Evolutionary conservation across 192 early-diverging fungal species (phyloP).

Genomic region (Coemansia sp.): DNA sequence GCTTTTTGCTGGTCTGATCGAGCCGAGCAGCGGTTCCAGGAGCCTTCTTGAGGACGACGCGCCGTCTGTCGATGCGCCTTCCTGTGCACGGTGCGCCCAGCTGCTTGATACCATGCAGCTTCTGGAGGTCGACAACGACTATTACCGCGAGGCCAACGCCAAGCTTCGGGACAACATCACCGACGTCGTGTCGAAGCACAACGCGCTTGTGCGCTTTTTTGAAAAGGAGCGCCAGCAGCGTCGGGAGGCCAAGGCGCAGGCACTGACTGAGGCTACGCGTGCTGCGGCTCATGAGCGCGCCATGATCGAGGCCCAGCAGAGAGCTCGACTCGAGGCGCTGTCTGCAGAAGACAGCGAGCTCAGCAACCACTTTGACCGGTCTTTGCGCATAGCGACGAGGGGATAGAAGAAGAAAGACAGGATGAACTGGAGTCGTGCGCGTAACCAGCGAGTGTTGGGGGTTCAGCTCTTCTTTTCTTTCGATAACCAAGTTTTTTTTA

Average conservation of each 20-base stretch:
- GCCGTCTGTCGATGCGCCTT: background rate
- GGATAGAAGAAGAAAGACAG: background rate
- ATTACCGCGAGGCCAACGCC: slow-evolving; percentile 54
- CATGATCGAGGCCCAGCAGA: slow-evolving; percentile 29
- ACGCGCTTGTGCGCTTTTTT: slow-evolving; percentile 48
- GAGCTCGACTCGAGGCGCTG: slow-evolving; percentile 10
- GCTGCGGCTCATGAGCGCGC: slow-evolving; percentile 34
- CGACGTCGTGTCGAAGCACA: slow-evolving; percentile 48
- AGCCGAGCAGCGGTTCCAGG: slow-evolving; percentile 13
- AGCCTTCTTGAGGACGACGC: background rate
- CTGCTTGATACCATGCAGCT: slow-evolving; percentile 33
- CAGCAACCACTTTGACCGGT: slow-evolving; percentile 12
- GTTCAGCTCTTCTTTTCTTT: too few relatives aligned
- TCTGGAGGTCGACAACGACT: slow-evolving; percentile 51
- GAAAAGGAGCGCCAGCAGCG: slow-evolving; percentile 38
- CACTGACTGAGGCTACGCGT: slow-evolving; percentile 26
- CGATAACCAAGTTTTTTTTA: background rate
- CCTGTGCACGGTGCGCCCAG: slow-evolving; percentile 39
- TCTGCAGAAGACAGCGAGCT: slow-evolving; percentile 12
- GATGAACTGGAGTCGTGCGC: background rate
- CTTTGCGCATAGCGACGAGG: slow-evolving; percentile 15
- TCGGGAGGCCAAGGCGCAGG: slow-evolving; percentile 19
- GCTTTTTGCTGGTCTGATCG: slow-evolving; percentile 40
- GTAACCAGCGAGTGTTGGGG: too few relatives aligned
- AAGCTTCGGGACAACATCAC: slow-evolving; percentile 40